A percentile compares a stretch with the other conserved stretches of the same genome.
Conservation (phyloP, 345 rosid genomes). For the Carallia brachiata region DNA sequence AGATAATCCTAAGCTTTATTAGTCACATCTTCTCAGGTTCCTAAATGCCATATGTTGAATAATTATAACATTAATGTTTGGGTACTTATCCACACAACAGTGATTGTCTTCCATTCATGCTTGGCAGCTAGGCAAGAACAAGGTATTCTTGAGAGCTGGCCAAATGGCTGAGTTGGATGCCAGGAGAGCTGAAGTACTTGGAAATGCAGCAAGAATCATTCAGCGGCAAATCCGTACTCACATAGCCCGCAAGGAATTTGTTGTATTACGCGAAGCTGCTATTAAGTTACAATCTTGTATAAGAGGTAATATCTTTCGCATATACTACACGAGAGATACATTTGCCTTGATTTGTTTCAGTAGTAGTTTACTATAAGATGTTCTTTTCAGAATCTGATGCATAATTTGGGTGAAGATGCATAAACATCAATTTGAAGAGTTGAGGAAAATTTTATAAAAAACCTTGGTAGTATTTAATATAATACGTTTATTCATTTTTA, state of each 20-base stretch:
- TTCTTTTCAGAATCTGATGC: too few species aligned
- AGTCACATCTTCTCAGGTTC: background rate
- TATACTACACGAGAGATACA: background rate
- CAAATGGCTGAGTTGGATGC: slow-evolving; percentile 98
- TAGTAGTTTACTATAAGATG: too few species aligned
- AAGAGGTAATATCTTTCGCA: slow-evolving; percentile 54
- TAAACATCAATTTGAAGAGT: too few species aligned
- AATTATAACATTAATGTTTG: background rate
- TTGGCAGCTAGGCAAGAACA: slow-evolving; percentile 78
- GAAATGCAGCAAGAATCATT: slow-evolving; percentile 87
- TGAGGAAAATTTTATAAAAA: too few species aligned
- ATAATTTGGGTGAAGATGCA: too few species aligned
- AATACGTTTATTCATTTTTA: too few species aligned
- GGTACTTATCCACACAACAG: background rate
- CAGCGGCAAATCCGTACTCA: slow-evolving; percentile 78
- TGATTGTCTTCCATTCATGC: background rate
- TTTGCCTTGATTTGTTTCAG: too few species aligned
- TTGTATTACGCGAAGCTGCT: slow-evolving; percentile 71
- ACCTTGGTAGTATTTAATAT: too few species aligned
- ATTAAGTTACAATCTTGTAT: slow-evolving; percentile 63
- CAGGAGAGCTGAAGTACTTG: slow-evolving; percentile 92
- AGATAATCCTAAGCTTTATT: background rate
- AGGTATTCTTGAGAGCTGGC: slow-evolving; percentile 96
- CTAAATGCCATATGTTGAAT: background rate
- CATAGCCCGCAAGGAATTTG: slow-evolving; percentile 74